phyloP scores from a whole-genome alignment of 2,329 filamentous ascomycete genomes.

The Aspergillus brasiliensis region DNA sequence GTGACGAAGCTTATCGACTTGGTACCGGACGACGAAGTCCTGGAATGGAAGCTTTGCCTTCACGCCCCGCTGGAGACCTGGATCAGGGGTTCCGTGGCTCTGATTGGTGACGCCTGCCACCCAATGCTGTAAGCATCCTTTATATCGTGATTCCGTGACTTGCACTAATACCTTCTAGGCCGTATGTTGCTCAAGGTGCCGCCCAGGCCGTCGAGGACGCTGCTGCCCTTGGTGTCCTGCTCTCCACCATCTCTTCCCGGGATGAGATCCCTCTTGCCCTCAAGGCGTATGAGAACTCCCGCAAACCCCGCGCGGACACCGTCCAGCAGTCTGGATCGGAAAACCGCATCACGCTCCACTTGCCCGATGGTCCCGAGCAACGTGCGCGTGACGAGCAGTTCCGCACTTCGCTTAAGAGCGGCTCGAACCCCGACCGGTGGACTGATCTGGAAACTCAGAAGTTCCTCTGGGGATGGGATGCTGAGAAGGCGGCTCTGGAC shows the following conservation, averaged over 20 bases:
- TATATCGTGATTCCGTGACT: not conserved
- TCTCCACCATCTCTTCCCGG: constrained; percentile 35
- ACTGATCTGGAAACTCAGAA: constrained; percentile 65
- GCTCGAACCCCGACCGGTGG: constrained; percentile 62
- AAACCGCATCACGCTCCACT: constrained; percentile 41
- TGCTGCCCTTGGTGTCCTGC: constrained; percentile 36
- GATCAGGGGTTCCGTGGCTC: constrained; percentile 38
- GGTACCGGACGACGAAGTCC: constrained; percentile 56
- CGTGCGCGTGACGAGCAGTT: constrained; percentile 44
- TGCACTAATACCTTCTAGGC: constrained; percentile 14
- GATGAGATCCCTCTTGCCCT: constrained; percentile 39
- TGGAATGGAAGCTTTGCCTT: constrained; percentile 43
- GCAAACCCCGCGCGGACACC: constrained; percentile 43
- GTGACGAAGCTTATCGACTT: constrained; percentile 62
- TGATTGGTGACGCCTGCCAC: constrained; percentile 50
- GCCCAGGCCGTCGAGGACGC: constrained; percentile 50
- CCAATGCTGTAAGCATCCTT: constrained; percentile 42
- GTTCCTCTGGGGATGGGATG: constrained; percentile 42
- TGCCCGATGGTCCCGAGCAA: constrained; percentile 45
- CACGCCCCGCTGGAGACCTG: constrained; percentile 38
- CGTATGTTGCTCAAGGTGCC: constrained; percentile 49
- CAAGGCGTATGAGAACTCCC: constrained; percentile 39
- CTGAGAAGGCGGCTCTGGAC: constrained; percentile 34
- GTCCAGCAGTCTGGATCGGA: constrained; percentile 40
- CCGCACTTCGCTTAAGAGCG: constrained; percentile 26